phyloP scores from a whole-genome alignment of 345 rosid genomes.

The Populus alba region DNA sequence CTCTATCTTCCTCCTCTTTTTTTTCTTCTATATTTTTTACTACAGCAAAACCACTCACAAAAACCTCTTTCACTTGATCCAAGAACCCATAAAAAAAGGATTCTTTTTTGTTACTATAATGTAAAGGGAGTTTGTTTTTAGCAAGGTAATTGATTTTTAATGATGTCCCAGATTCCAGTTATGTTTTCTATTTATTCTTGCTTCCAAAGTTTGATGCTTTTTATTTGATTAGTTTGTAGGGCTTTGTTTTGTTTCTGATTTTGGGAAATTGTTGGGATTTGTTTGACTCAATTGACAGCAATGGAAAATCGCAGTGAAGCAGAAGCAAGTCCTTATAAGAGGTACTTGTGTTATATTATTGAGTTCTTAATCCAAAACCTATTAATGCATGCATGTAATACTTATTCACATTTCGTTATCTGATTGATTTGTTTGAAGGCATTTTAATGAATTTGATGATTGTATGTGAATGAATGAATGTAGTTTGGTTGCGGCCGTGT shows the following conservation, averaged over 20 bases:
- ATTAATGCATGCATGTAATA: not conserved
- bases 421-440: not conserved
- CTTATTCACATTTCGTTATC: not conserved
- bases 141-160: not conserved
- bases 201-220: not conserved
- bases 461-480: slow-evolving; percentile 35
- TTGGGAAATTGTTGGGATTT: not conserved
- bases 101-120: not conserved
- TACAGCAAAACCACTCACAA: not conserved
- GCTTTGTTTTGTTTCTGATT: not conserved
- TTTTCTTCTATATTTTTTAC: not conserved
- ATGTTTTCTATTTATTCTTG: no score
- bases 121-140: not conserved
- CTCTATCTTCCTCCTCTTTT: not conserved
- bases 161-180: not conserved
- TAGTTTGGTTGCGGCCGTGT: slow-evolving; percentile 73
- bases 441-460: not conserved
- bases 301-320: slow-evolving; percentile 37
- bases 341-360: slow-evolving; percentile 13
- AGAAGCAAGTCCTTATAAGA: slow-evolving; percentile 26
- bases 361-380: not conserved
- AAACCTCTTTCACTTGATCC: slow-evolving; percentile 11
- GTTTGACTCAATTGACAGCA: not conserved
- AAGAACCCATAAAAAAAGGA: not conserved
- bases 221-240: not conserved